Percentiles rank a stretch among this genome's conserved stretches.
Evolutionary conservation across 2,329 filamentous ascomycete genomes (phyloP).

Genomic region (Epicoccum sorghinum): DNA sequence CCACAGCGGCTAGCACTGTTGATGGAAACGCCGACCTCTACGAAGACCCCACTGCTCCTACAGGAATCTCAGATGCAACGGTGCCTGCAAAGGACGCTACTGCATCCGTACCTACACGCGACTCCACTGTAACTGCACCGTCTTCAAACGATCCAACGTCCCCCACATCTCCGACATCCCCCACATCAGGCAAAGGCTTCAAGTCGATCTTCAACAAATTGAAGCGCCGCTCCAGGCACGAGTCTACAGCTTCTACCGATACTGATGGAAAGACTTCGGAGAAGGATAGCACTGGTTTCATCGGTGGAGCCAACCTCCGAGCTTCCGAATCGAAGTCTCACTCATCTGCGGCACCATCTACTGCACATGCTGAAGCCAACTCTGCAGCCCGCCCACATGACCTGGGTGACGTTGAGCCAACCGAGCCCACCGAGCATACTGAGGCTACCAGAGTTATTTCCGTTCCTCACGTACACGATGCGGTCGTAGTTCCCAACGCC

Average conservation of each 20-base stretch:
- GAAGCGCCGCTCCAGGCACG: constrained; percentile 47
- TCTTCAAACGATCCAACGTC: constrained; percentile 24
- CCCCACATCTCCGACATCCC: constrained; percentile 36
- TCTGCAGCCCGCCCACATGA: constrained; percentile 18
- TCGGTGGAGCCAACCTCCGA: constrained; percentile 52
- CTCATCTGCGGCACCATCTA: constrained; percentile 13
- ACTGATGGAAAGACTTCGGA: constrained; percentile 24
- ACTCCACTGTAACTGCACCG: constrained; percentile 10
- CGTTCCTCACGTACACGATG: constrained; percentile 23
- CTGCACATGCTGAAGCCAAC: constrained; percentile 13
- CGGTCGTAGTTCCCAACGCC: constrained; percentile 18
- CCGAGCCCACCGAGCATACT: constrained; percentile 10
- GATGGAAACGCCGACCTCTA: constrained; percentile 29
- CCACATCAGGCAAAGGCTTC: constrained; percentile 43
- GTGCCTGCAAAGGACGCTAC: background rate
- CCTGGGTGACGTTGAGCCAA: constrained; percentile 23
- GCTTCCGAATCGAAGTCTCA: constrained; percentile 29
- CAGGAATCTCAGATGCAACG: background rate
- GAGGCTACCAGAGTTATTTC: background rate
- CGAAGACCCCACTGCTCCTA: constrained; percentile 22
- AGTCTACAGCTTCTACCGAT: constrained; percentile 13
- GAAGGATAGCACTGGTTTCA: constrained; percentile 45
- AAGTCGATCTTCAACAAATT: constrained; percentile 47
- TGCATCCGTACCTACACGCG: background rate
- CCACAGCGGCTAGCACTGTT: background rate